Percentiles rank a stretch among this genome's conserved stretches.
phyloP scores from a whole-genome alignment of 73 alveolate genomes.

The Paramecium biaurelia region DNA sequence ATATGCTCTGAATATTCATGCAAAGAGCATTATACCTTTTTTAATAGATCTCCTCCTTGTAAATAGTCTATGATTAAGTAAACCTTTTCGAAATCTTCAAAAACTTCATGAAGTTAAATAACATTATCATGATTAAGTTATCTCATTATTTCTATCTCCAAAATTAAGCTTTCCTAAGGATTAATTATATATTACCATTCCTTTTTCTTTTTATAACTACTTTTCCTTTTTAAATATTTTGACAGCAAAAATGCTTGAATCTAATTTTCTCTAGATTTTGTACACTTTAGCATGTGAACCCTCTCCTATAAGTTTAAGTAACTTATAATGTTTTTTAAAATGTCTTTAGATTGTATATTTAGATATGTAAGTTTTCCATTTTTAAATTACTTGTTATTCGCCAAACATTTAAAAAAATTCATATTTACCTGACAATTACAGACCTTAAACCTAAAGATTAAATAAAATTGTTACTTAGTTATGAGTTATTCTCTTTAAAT shows the following conservation, averaged over 20 bases:
- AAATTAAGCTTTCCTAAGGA: neutral
- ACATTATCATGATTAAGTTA: neutral
- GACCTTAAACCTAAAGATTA: neutral
- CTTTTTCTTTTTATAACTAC: neutral
- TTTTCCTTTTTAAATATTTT: neutral
- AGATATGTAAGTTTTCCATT: neutral
- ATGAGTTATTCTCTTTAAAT: neutral
- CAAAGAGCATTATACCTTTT: neutral
- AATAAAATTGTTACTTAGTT: neutral
- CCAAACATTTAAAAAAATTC: neutral
- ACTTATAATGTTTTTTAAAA: neutral
- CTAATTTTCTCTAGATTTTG: neutral
- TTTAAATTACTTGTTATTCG: neutral
- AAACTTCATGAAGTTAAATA: conserved; percentile 2
- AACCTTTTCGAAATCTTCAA: neutral
- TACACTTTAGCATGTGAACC: neutral
- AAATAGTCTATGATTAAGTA: neutral
- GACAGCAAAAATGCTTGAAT: neutral
- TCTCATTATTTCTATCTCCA: conserved; percentile 24
- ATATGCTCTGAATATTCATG: neutral
- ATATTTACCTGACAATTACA: neutral
- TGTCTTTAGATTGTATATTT: neutral
- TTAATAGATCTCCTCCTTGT: neutral
- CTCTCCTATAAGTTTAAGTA: neutral
- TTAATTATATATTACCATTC: neutral